Evolutionary conservation across 169 alveolate species (phyloP).

Genomic region (Cryptosporidium tyzzeri): DNA sequence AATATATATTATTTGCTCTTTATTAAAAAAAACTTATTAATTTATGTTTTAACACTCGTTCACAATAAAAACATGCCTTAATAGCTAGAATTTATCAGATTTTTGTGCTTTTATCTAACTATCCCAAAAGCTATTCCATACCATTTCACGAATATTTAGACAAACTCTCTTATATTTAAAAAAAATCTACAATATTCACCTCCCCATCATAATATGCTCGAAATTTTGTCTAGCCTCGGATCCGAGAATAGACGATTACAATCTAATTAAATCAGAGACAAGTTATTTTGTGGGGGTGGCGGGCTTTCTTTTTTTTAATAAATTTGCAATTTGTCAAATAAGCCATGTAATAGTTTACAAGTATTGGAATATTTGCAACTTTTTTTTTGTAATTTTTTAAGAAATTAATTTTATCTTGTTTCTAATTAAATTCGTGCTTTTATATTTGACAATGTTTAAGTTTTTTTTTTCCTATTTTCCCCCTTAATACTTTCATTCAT

Average conservation of each 20-base stretch:
- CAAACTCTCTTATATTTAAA: neutral
- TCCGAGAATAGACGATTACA: neutral
- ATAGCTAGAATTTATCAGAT: neutral
- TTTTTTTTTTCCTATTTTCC: no score
- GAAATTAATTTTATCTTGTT: no score
- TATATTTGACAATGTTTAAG: no score
- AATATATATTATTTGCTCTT: neutral
- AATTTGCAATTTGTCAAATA: no score
- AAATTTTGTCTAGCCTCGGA: slow-evolving; percentile 6
- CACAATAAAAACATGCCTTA: neutral
- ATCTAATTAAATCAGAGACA: slow-evolving; percentile 11
- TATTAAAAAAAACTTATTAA: neutral
- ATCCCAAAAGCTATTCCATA: neutral
- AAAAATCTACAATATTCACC: neutral
- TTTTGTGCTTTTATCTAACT: neutral
- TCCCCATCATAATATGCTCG: slow-evolving; percentile 1
- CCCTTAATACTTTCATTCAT: no score
- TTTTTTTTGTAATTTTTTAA: no score
- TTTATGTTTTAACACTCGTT: neutral
- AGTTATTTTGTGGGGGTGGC: slow-evolving; percentile 8
- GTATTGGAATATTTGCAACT: no score
- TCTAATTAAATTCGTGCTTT: no score
- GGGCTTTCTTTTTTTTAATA: neutral
- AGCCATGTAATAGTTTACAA: no score
- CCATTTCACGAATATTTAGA: neutral